Base-by-base conservation (phyloP, 306 rosid genomes). In the Styphnolobium japonicum region DNA sequence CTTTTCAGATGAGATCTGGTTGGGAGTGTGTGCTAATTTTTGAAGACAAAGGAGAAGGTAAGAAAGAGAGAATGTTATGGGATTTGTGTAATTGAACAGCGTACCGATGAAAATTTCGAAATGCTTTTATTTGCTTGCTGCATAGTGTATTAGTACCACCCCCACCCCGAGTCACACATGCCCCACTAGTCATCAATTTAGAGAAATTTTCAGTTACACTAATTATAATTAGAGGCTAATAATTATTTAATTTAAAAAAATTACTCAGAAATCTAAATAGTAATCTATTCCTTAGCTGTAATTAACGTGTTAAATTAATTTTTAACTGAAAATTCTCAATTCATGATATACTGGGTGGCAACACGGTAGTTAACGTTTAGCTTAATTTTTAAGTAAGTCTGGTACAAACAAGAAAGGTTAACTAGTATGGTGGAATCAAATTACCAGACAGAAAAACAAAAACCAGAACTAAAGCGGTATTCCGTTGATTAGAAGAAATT, bases 1-100 rank as follows among this genome's bases (percentile, higher is more conserved):
- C 46, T 64, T 21, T 71, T 57, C 56, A 66, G 69, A 85, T 81
- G 82, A 77, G 86, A 85, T 85, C 85, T 81, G 81, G 80, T 77
- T 63, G 67, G 67, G 3, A 74, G 78, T 29, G 62, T 23, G 5
- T 40, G 80, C 31, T 71, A 6, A 62, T 71, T 76, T 77, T 29
- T 9, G 69, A 53, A 65, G 53, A 67, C 14, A 71, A 57, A 63
- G 18, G 48, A 34, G 15, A 43, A 60, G 40, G 53, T 4, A 58
- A 65, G 46, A 19, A 51, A 51, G 29, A 27, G 43, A 33, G 69
- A 56, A 75, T 5, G 21, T 21, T 75, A 62, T 52, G 74, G 51
- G 40, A 52, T 18, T 73, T 78, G 39, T 66, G 36, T 45, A 69
- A 78, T 25, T 33, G 11, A 18, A 64, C 16, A 37, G 4, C 68